Evolutionary conservation across 352 stramenopile species (phyloP).

Genomic region (Globisporangium cederbergense): DNA sequence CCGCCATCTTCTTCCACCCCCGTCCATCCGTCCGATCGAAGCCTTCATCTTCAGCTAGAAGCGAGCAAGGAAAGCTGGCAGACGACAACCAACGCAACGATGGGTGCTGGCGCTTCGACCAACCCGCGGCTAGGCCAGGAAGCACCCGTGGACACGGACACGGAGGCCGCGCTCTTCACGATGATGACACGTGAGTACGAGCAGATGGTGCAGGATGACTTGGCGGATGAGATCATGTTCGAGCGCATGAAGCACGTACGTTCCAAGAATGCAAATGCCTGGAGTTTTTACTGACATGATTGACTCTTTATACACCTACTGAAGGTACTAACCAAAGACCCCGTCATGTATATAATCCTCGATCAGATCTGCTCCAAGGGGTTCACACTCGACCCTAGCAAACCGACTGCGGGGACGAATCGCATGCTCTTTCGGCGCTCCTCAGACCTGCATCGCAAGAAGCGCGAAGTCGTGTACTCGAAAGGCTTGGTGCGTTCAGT

Average conservation of each 20-base stretch:
- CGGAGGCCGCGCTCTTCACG: slow-evolving; percentile 46
- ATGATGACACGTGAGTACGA: slow-evolving; percentile 62
- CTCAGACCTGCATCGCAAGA: slow-evolving; percentile 60
- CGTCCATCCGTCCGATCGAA: neutral
- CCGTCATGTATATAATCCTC: neutral
- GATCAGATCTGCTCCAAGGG: slow-evolving; percentile 37
- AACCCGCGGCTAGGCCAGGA: slow-evolving; percentile 14
- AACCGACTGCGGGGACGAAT: slow-evolving; percentile 16
- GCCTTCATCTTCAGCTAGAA: neutral
- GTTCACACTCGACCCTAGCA: slow-evolving; percentile 38
- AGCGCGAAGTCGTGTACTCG: slow-evolving; percentile 68
- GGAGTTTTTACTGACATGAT: neutral
- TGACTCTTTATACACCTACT: no score
- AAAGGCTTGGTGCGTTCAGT: slow-evolving; percentile 45
- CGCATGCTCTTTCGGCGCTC: slow-evolving; percentile 45
- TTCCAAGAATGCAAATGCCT: neutral
- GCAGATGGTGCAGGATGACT: slow-evolving; percentile 47
- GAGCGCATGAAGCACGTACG: slow-evolving; percentile 71
- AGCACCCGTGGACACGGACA: slow-evolving; percentile 20
- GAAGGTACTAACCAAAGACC: no score
- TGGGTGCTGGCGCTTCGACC: slow-evolving; percentile 43
- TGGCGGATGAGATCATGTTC: slow-evolving; percentile 70
- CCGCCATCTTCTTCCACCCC: slow-evolving; percentile 1
- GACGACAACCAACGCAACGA: slow-evolving; percentile 15
- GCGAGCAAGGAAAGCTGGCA: neutral